Percentiles rank a stretch among this genome's conserved stretches.
Conservation (phyloP, 257 asterid species). For the Solanum habrochaites region DNA sequence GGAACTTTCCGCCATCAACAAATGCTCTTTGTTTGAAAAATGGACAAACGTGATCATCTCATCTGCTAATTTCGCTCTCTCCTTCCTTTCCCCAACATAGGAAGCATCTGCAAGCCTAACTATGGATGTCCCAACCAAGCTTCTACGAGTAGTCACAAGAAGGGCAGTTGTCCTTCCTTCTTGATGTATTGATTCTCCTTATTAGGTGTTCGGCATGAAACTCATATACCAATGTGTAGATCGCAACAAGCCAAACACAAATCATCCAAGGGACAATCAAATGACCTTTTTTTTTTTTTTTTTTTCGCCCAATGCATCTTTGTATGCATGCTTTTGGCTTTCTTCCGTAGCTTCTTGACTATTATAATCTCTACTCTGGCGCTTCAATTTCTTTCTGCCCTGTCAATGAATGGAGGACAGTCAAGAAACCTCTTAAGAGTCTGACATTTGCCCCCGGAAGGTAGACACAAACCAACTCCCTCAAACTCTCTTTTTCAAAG, state of each 20-base stretch:
- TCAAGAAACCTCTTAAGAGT: neutral
- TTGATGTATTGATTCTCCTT: neutral
- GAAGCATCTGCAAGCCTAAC: neutral
- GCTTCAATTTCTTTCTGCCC: too few relatives aligned
- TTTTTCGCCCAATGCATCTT: too few relatives aligned
- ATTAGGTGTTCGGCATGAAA: too few relatives aligned
- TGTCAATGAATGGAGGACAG: neutral
- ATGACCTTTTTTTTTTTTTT: too few relatives aligned
- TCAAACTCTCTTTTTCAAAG: conserved; percentile 8
- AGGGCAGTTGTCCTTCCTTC: conserved; percentile 15
- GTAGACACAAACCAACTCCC: conserved; percentile 1
- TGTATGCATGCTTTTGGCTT: too few relatives aligned
- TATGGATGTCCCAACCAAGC: neutral
- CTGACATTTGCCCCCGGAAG: conserved; percentile 1
- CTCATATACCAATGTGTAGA: too few relatives aligned
- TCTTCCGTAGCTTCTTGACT: neutral
- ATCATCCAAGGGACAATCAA: too few relatives aligned
- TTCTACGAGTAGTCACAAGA: conserved; percentile 11
- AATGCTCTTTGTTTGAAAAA: neutral
- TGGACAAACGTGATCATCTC: neutral
- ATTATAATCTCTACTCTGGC: neutral
- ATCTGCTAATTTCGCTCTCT: neutral
- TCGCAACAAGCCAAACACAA: too few relatives aligned
- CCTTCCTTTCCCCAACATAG: neutral
- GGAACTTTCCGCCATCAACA: neutral